These are phyloP conservation scores for Albophoma yamanashiensis DNA, from an alignment of 2,329 filamentous ascomycete genomes.

Conservation along the genomic window DNA sequence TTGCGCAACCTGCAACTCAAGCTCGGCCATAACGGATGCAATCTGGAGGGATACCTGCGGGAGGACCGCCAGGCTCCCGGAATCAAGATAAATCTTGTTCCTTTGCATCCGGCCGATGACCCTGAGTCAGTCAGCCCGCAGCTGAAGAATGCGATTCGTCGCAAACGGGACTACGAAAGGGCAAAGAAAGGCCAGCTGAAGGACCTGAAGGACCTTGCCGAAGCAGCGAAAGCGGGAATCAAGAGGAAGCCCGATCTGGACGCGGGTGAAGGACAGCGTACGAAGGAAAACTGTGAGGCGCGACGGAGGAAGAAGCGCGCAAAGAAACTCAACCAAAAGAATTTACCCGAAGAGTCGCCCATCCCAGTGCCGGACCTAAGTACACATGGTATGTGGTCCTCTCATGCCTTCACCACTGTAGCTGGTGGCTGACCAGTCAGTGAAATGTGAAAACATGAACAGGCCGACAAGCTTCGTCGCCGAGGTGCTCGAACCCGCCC, in stretches of 20 bases:
- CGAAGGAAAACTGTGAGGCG: constrained; percentile 15
- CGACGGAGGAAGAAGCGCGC: constrained; percentile 9
- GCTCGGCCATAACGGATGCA: constrained; percentile 33
- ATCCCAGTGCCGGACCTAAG: constrained; percentile 18
- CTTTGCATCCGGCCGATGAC: constrained; percentile 30
- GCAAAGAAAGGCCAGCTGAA: constrained; percentile 28
- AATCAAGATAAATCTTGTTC: constrained; percentile 46
- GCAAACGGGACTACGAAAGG: constrained; percentile 55
- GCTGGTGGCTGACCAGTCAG: constrained; percentile 12
- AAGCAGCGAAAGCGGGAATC: constrained; percentile 23
- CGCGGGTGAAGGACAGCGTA: constrained; percentile 11
- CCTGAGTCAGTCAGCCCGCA: constrained; percentile 32
- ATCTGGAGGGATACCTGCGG: constrained; percentile 64
- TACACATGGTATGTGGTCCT: constrained; percentile 13
- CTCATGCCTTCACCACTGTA: neutral
- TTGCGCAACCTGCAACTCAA: constrained; percentile 67
- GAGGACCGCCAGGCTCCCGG: constrained; percentile 36
- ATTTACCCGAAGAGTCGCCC: constrained; percentile 10
- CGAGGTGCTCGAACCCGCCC: constrained; percentile 26
- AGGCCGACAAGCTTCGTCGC: constrained; percentile 23
- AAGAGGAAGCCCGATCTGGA: constrained; percentile 25
- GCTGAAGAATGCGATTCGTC: constrained; percentile 46
- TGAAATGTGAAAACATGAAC: constrained; percentile 34
- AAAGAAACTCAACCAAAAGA: constrained; percentile 3
- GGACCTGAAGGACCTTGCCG: constrained; percentile 23